These are phyloP conservation scores for Exophiala phaeomuriformis DNA, from an alignment of 2,329 filamentous ascomycete species.

Conservation along the genomic window DNA sequence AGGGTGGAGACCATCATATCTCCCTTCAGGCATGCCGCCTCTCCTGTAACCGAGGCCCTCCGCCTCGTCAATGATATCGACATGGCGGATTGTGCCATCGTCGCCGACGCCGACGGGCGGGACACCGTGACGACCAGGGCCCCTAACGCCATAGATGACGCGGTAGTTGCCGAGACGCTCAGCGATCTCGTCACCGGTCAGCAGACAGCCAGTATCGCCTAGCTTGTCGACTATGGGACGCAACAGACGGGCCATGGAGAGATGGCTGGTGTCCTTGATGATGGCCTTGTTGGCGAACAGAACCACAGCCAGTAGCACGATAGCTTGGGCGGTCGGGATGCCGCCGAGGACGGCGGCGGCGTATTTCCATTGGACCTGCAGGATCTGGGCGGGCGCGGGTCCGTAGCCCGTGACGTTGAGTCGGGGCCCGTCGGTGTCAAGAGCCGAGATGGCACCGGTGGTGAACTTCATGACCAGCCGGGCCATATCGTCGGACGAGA, in stretches of 20 bases:
- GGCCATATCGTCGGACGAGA: constrained; percentile 9
- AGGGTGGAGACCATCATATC: constrained; percentile 10
- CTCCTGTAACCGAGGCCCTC: neutral
- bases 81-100: neutral
- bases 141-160: constrained; percentile 21
- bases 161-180: constrained; percentile 17
- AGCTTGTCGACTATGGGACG: constrained; percentile 19
- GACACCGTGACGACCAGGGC: constrained; percentile 22
- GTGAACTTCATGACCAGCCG: constrained; percentile 17
- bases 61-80: neutral
- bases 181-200: constrained; percentile 24
- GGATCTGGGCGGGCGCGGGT: constrained; percentile 73
- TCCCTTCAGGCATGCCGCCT: constrained; percentile 12
- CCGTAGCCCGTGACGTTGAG: constrained; percentile 61
- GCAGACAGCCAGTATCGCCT: constrained; percentile 17
- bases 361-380: constrained; percentile 60
- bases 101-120: constrained; percentile 3
- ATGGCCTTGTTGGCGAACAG: constrained; percentile 19
- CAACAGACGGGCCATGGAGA: constrained; percentile 18
- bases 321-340: constrained; percentile 16
- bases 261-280: constrained; percentile 21
- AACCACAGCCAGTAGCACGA: constrained; percentile 16
- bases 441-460: constrained; percentile 13
- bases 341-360: constrained; percentile 15
- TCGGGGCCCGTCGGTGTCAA: constrained; percentile 14